Evolutionary conservation across 192 early-diverging fungal species (phyloP).

Genomic region (Gaertneriomyces sp.): DNA sequence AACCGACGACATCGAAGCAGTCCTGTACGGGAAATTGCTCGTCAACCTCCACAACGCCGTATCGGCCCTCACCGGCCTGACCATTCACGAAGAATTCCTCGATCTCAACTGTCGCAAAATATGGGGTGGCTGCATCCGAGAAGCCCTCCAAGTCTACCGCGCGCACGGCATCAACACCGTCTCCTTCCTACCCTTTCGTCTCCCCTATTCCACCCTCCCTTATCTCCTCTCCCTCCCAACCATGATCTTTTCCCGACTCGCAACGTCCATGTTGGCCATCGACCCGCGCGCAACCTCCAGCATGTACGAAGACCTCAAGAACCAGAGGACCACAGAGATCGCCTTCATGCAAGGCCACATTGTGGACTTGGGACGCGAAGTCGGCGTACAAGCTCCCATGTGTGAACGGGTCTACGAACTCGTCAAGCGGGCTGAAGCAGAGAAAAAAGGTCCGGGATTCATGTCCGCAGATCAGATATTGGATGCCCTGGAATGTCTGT

Average conservation of each 20-base stretch:
- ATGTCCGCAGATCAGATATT: conserved; percentile 36
- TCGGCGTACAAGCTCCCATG: conserved; percentile 31
- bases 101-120: conserved; percentile 25
- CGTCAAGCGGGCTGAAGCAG: conserved; percentile 23
- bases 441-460: conserved; percentile 18
- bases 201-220: conserved; percentile 25
- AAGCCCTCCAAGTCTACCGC: conserved; percentile 37
- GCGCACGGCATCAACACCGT: conserved; percentile 36
- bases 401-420: conserved; percentile 32
- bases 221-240: conserved; percentile 30
- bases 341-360: conserved; percentile 45
- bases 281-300: conserved; percentile 39
- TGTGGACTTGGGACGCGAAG: conserved; percentile 26
- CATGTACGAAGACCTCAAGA: conserved; percentile 45
- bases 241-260: conserved; percentile 29
- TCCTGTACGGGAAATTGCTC: conserved; percentile 45
- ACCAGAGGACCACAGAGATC: conserved; percentile 40
- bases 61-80: conserved; percentile 37
- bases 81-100: conserved; percentile 34
- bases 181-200: conserved; percentile 28
- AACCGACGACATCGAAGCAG: conserved; percentile 29
- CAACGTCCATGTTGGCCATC: conserved; percentile 24
- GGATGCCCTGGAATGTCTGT: conserved; percentile 24
- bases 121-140: conserved; percentile 33
- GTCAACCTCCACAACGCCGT: conserved; percentile 49